Evolutionary conservation across 495 filamentous ascomycete species (phyloP).

Genomic region (Geoglossum glabrum): DNA sequence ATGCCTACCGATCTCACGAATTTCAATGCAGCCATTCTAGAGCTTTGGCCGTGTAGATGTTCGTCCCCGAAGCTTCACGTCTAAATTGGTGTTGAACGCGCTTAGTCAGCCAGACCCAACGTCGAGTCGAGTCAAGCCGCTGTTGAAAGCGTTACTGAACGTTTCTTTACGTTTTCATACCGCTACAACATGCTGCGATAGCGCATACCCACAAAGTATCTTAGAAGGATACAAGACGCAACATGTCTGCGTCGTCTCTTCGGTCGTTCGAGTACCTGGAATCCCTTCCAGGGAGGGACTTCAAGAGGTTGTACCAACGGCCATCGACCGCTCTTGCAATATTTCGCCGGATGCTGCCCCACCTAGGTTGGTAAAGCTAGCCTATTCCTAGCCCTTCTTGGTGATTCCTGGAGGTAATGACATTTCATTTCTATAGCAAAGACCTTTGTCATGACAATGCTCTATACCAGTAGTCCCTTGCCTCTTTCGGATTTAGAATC

Average conservation of each 20-base stretch:
- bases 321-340: slow-evolving; percentile 88
- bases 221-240: slow-evolving; percentile 9
- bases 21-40: slow-evolving; percentile 32
- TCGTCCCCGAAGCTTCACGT: neutral
- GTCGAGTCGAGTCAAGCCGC: neutral
- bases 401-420: neutral
- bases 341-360: slow-evolving; percentile 90
- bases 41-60: neutral
- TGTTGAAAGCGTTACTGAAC: slow-evolving; percentile 1
- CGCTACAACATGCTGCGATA: neutral
- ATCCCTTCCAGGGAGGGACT: slow-evolving; percentile 69
- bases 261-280: slow-evolving; percentile 72
- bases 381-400: neutral
- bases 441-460: slow-evolving; percentile 79
- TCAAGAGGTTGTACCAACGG: slow-evolving; percentile 79
- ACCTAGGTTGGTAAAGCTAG: slow-evolving; percentile 35
- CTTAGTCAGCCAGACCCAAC: neutral
- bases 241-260: slow-evolving; percentile 49
- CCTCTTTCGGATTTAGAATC: slow-evolving; percentile 54
- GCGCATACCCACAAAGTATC: neutral
- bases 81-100: no score
- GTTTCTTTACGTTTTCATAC: neutral
- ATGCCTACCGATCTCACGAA: slow-evolving; percentile 39
- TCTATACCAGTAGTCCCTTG: slow-evolving; percentile 67
- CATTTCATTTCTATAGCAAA: slow-evolving; percentile 40